A percentile compares a stretch with the other conserved stretches of the same genome.
phyloP scores from a whole-genome alignment of 208 protist genomes.

The Zelonia costaricensis region DNA sequence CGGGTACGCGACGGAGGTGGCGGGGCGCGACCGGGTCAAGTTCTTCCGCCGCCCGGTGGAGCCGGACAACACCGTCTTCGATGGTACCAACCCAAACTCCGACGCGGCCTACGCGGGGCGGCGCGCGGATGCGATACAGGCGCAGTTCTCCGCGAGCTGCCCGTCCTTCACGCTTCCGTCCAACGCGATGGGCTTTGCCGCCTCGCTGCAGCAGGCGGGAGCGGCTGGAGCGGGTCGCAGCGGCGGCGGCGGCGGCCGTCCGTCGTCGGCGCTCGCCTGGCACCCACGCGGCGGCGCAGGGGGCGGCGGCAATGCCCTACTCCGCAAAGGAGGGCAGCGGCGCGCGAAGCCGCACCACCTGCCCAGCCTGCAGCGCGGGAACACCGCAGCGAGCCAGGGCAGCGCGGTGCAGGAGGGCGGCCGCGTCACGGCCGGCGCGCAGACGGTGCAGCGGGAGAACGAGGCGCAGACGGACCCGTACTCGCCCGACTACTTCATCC shows the following conservation, averaged over 20 bases:
- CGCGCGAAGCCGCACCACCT: conserved; percentile 34
- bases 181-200: conserved; percentile 8
- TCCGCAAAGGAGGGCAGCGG: conserved; percentile 3
- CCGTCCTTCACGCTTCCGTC: conserved; percentile 18
- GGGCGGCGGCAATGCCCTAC: neutral
- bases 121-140: conserved; percentile 6
- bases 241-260: neutral
- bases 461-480: conserved; percentile 92
- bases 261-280: conserved; percentile 4
- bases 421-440: conserved; percentile 23
- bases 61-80: conserved; percentile 25
- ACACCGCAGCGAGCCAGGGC: neutral
- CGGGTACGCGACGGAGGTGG: conserved; percentile 75
- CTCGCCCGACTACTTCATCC: conserved; percentile 85
- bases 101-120: neutral
- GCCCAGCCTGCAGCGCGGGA: conserved; percentile 20
- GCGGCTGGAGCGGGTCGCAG: neutral
- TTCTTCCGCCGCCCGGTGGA: conserved; percentile 89
- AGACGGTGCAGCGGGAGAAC: conserved; percentile 84
- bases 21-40: conserved; percentile 81
- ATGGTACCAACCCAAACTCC: conserved; percentile 13
- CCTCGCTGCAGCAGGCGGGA: conserved; percentile 1
- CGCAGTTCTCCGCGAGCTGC: conserved; percentile 30
- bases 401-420: neutral
- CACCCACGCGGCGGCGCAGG: neutral